Percentiles rank a stretch among this genome's conserved stretches.
Evolutionary conservation across 176 grass and related monocot species (phyloP).

Genomic region (Triticum timopheevii): DNA sequence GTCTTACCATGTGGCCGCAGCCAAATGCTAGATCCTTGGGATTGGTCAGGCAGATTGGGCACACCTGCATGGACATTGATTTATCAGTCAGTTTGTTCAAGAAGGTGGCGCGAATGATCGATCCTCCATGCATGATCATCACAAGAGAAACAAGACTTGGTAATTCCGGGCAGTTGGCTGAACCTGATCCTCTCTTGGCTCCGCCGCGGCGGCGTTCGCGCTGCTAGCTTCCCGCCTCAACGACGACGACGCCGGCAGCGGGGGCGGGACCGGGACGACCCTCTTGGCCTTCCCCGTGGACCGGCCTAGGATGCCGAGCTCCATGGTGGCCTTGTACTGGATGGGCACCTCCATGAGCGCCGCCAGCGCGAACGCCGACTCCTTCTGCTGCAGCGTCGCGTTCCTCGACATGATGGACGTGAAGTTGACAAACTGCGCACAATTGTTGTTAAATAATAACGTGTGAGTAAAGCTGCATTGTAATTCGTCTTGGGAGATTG

Average conservation of each 20-base stretch:
- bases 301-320: slow-evolving; percentile 81
- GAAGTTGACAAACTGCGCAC: slow-evolving; percentile 83
- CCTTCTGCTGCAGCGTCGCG: slow-evolving; percentile 57
- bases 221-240: slow-evolving; percentile 33
- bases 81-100: neutral
- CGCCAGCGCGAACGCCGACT: slow-evolving; percentile 79
- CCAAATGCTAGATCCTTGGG: slow-evolving; percentile 81
- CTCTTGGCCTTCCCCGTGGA: slow-evolving; percentile 55
- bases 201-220: neutral
- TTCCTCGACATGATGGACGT: slow-evolving; percentile 73
- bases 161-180: neutral
- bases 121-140: neutral
- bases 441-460: neutral
- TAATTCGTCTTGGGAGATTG: neutral
- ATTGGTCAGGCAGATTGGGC: slow-evolving; percentile 88
- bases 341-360: slow-evolving; percentile 94
- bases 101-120: neutral
- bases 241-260: slow-evolving; percentile 47
- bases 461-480: neutral
- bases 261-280: slow-evolving; percentile 57
- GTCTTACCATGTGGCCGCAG: slow-evolving; percentile 82
- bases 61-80: slow-evolving; percentile 39
- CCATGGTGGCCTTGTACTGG: slow-evolving; percentile 90
- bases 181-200: slow-evolving; percentile 43
- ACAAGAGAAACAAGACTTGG: neutral